A percentile compares a stretch with the other conserved stretches of the same genome.
phyloP scores from a whole-genome alignment of 73 alveolate genomes.

The Uronychia binucleata region DNA sequence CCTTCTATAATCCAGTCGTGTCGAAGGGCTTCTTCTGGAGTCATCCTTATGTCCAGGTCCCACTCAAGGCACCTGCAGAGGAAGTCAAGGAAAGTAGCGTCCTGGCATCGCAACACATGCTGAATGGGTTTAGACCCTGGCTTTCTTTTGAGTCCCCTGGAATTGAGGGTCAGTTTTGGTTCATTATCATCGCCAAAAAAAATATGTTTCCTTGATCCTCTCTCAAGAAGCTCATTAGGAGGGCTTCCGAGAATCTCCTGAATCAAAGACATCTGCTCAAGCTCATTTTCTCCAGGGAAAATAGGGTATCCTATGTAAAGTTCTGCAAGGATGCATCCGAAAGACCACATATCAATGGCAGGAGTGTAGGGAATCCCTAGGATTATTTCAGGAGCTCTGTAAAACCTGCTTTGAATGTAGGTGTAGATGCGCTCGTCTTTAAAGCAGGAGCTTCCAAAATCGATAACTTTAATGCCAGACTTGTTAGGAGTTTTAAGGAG shows the following conservation, averaged over 20 bases:
- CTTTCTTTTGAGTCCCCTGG: slow-evolving; percentile 71
- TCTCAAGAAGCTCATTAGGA: slow-evolving; percentile 44
- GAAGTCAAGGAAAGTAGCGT: slow-evolving; percentile 42
- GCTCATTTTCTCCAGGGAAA: slow-evolving; percentile 89
- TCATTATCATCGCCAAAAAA: slow-evolving; percentile 9
- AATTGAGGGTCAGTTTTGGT: slow-evolving; percentile 50
- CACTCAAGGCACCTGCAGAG: slow-evolving; percentile 85
- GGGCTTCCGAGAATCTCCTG: slow-evolving; percentile 75
- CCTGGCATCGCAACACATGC: slow-evolving; percentile 31
- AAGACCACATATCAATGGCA: slow-evolving; percentile 86
- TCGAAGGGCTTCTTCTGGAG: slow-evolving; percentile 89
- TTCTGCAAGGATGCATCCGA: slow-evolving; percentile 88
- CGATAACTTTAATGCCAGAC: slow-evolving; percentile 84
- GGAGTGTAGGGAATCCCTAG: slow-evolving; percentile 66
- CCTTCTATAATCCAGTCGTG: slow-evolving; percentile 86
- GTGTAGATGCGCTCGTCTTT: slow-evolving; percentile 56
- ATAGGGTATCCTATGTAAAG: slow-evolving; percentile 80
- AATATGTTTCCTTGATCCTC: slow-evolving; percentile 43
- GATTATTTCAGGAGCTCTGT: slow-evolving; percentile 70
- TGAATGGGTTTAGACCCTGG: slow-evolving; percentile 67
- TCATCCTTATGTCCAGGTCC: slow-evolving; percentile 90
- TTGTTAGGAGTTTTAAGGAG: slow-evolving; percentile 71
- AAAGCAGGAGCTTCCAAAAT: slow-evolving; percentile 84
- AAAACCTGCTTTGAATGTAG: slow-evolving; percentile 58
- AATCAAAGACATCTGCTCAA: slow-evolving; percentile 74